phyloP scores from a whole-genome alignment of 257 asterid genomes.

The Parsonsia alboflavescens region DNA sequence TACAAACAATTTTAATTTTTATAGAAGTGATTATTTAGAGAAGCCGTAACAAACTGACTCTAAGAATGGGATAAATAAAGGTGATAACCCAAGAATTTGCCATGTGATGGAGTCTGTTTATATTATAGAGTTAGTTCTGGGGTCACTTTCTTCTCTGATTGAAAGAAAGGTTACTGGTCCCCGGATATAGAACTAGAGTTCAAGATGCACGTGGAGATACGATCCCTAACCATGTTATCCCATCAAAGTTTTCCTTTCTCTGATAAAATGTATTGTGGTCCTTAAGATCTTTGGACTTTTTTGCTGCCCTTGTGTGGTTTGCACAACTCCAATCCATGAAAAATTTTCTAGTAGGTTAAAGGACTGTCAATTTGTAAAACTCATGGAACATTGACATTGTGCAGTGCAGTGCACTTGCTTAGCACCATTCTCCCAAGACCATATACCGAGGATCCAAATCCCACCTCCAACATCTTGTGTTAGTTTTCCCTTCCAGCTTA shows the following conservation, averaged over 20 bases:
- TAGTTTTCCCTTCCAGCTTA: too few relatives aligned
- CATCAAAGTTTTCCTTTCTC: neutral
- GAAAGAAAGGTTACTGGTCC: slow-evolving; percentile 8
- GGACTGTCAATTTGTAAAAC: neutral
- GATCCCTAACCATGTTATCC: slow-evolving; percentile 2
- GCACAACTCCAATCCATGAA: neutral
- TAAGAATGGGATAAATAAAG: too few relatives aligned
- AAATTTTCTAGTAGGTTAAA: neutral
- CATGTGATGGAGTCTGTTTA: neutral
- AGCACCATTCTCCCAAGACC: too few relatives aligned
- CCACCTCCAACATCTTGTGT: too few relatives aligned
- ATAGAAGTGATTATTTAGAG: too few relatives aligned
- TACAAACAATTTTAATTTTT: too few relatives aligned
- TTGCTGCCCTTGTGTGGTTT: slow-evolving; percentile 6
- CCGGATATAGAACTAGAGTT: neutral
- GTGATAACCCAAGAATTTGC: neutral
- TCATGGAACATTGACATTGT: neutral
- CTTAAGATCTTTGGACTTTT: neutral
- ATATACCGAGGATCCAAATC: too few relatives aligned
- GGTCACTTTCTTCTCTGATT: slow-evolving; percentile 7
- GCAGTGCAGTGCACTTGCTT: neutral
- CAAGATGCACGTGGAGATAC: slow-evolving; percentile 1
- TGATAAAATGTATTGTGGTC: neutral
- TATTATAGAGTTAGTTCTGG: slow-evolving; percentile 6
- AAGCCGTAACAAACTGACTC: too few relatives aligned